Evolutionary conservation across 2,329 filamentous ascomycete genomes (phyloP).

Genomic region (Chaetomiaceae sp.): DNA sequence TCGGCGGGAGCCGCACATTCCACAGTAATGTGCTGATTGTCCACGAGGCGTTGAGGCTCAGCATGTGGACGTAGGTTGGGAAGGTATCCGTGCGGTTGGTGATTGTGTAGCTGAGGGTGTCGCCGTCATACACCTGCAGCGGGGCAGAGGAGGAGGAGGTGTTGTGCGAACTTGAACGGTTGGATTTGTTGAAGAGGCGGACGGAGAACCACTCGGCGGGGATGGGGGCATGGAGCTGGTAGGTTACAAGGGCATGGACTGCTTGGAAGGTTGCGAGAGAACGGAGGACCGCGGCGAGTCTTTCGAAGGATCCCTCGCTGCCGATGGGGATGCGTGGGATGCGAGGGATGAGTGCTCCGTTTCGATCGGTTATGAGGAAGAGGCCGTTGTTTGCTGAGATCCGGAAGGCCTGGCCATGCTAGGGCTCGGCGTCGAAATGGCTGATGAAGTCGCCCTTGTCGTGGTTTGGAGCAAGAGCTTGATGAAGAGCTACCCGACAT

Average conservation of each 20-base stretch:
- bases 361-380: conserved; percentile 2
- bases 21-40: conserved; percentile 15
- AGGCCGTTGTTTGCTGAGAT: neutral
- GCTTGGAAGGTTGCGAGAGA: conserved; percentile 2
- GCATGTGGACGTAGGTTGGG: conserved; percentile 16
- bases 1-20: conserved; percentile 13
- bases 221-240: conserved; percentile 11
- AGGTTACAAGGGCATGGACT: conserved; percentile 7
- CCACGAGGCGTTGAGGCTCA: conserved; percentile 22
- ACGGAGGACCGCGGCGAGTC: conserved; percentile 3
- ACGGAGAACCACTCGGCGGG: conserved; percentile 19
- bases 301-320: neutral
- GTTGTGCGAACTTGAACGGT: neutral
- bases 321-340: neutral
- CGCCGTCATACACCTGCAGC: conserved; percentile 11
- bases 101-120: conserved; percentile 10
- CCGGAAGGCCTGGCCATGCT: neutral
- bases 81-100: conserved; percentile 5
- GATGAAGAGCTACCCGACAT: neutral
- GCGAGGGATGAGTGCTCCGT: neutral
- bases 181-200: conserved; percentile 15
- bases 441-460: neutral
- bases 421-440: neutral
- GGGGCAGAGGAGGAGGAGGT: neutral
- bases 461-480: neutral